Percentiles rank a stretch among this genome's conserved stretches.
Conservation (phyloP, 305 asterid genomes). For the Rubia occidens region DNA sequence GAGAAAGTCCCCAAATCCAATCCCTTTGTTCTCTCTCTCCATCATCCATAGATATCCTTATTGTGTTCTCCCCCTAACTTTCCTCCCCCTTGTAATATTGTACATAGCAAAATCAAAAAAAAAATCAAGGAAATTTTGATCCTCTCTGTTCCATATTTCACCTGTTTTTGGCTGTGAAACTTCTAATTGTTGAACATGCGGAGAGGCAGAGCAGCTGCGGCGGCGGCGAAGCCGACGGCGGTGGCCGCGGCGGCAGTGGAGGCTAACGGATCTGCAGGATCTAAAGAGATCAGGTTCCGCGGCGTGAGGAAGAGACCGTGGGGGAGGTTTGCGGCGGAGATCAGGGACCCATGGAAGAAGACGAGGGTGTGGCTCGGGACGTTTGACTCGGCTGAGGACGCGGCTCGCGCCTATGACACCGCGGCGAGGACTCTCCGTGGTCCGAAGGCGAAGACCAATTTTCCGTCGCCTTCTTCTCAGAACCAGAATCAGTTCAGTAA, state of each 20-base stretch:
- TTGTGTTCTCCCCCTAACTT: neutral
- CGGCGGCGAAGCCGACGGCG: conserved; percentile 29
- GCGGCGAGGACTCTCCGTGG: conserved; percentile 53
- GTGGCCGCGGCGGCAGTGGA: conserved; percentile 16
- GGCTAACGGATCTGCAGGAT: conserved; percentile 38
- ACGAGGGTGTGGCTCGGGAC: conserved; percentile 63
- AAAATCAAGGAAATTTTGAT: neutral
- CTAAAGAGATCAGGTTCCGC: conserved; percentile 43
- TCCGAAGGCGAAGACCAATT: conserved; percentile 50
- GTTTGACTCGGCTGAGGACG: conserved; percentile 62
- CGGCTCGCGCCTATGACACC: conserved; percentile 56
- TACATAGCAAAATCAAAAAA: neutral
- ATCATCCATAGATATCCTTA: conserved; percentile 2
- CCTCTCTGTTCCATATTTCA: neutral
- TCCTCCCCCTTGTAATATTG: neutral
- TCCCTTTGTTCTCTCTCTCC: neutral
- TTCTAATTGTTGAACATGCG: conserved; percentile 20
- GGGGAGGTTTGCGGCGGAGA: conserved; percentile 64
- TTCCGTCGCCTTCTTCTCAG: conserved; percentile 28
- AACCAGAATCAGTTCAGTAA: conserved; percentile 9
- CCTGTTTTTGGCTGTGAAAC: neutral
- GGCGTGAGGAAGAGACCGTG: conserved; percentile 62
- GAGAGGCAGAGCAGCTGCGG: conserved; percentile 32
- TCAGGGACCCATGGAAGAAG: conserved; percentile 58
- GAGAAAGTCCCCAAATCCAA: conserved; percentile 11